Base-by-base conservation (phyloP, 768 basidiomycete genomes). In the Auricularia sp. region DNA sequence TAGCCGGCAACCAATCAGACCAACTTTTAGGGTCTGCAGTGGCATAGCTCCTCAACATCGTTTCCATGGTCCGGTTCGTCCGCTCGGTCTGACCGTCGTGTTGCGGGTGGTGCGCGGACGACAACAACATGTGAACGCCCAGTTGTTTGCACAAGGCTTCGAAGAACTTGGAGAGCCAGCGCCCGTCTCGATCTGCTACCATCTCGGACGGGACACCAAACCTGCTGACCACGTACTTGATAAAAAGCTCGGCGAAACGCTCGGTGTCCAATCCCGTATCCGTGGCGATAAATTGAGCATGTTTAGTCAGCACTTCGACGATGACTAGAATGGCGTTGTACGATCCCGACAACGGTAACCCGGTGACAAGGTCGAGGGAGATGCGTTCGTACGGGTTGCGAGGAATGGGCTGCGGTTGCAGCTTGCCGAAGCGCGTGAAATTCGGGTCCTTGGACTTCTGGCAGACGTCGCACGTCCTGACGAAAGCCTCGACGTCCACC, bases 31-130 rank as follows among this genome's bases (percentile, higher is more conserved):
- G 81, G 34, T 78, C 65, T 62, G 39, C 72, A 65, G 37, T 33
- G 0, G 70, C 64, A 56, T 71, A 71, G 37, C 68, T 64, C 56
- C 66, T 21, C 63, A 70, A 73, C 56, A 70, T 67, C 1, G 70
- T 68, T 61, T 77, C 75, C 6, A 77, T n/a, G 0, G 64, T 54
- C 35, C 72, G 69, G 54, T 77, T 75, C 0, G 72, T 64, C 4
- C 70, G 62, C 61, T 77, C 74, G 2, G 75, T 75, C 51, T 75
- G 74, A 0, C 76, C 74, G 58, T 76, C 72, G 35, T 72, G 68
- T 45, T 76, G 71, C 0, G 75, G 77, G 62, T 76, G 77, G 18
- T 66, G 65, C 0, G 67, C 61, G 0, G 68, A 64, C 0, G 65
- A 64, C 0, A 65, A 44, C 0, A 54, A 35, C 65, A 67, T 65